A percentile compares a stretch with the other conserved stretches of the same genome.
phyloP scores from a whole-genome alignment of 768 basidiomycete species.

The Termitomyces sp. region DNA sequence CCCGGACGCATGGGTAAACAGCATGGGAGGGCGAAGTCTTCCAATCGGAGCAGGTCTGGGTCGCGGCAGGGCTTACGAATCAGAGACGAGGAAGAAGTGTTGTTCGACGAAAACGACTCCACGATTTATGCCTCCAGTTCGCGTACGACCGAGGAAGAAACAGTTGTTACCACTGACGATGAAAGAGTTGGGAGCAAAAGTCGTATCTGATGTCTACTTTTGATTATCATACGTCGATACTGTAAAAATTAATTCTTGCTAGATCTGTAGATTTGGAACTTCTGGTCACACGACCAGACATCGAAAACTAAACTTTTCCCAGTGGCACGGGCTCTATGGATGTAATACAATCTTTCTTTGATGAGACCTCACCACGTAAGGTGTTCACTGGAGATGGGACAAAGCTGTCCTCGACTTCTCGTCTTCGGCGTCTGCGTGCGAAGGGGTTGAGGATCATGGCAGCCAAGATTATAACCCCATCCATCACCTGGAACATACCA shows the following conservation, averaged over 20 bases:
- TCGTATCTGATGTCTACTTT: constrained; percentile 9
- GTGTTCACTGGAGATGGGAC: constrained; percentile 4
- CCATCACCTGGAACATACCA: constrained; percentile 47
- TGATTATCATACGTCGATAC: constrained; percentile 4
- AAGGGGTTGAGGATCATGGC: constrained; percentile 66
- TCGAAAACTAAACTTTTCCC: background rate
- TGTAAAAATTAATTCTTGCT: constrained; percentile 15
- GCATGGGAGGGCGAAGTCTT: constrained; percentile 12
- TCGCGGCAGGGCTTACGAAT: constrained; percentile 29
- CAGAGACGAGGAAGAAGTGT: constrained; percentile 45
- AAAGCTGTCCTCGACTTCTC: constrained; percentile 14
- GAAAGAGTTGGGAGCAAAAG: constrained; percentile 23
- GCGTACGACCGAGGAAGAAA: constrained; percentile 38
- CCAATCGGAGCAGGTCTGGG: constrained; percentile 16
- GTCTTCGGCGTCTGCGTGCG: constrained; percentile 34
- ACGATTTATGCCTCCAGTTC: constrained; percentile 39
- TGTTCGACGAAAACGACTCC: constrained; percentile 62
- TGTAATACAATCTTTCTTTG: background rate
- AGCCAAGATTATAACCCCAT: constrained; percentile 56
- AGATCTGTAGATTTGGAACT: constrained; percentile 5
- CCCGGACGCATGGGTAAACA: constrained; percentile 28
- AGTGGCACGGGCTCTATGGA: background rate
- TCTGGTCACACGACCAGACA: background rate
- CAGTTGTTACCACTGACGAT: constrained; percentile 34
- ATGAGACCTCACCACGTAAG: background rate